These are phyloP conservation scores for Closterium sp. DNA, from an alignment of 139 green algal genomes.

Conservation along the genomic window DNA sequence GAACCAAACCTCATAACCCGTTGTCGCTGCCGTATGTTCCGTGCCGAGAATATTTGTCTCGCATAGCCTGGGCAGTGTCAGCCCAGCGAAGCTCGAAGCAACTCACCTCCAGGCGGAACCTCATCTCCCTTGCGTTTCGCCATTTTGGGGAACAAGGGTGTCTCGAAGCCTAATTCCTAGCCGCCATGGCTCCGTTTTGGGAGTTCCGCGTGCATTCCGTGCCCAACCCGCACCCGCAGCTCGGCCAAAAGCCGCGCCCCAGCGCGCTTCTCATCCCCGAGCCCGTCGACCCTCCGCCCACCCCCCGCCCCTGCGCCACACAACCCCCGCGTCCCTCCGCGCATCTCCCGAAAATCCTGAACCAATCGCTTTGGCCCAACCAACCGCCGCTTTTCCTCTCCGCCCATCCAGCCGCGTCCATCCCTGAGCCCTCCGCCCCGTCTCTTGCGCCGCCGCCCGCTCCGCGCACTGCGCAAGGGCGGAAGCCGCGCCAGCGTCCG, in stretches of 20 bases:
- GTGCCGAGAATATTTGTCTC: too few species aligned
- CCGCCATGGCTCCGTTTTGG: background rate
- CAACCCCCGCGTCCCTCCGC: background rate
- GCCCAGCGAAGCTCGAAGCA: too few species aligned
- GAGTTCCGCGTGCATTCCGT: background rate
- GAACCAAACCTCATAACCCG: too few species aligned
- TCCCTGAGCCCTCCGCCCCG: background rate
- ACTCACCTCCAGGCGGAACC: too few species aligned
- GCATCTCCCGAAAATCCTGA: background rate
- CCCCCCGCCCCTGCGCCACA: too few species aligned
- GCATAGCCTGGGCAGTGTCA: too few species aligned
- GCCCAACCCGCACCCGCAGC: slow-evolving; percentile 18
- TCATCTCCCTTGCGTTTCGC: too few species aligned
- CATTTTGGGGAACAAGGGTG: too few species aligned
- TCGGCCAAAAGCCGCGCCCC: slow-evolving; percentile 3
- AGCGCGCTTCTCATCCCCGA: background rate
- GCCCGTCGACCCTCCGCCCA: background rate
- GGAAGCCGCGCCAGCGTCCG: background rate
- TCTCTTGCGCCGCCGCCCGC: background rate
- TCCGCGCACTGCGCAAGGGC: background rate
- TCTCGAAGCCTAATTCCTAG: background rate
- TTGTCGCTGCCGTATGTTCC: too few species aligned
- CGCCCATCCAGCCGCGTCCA: background rate
- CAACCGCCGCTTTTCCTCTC: background rate
- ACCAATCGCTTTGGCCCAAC: background rate